Base-by-base conservation (phyloP, 768 basidiomycete genomes). In the Inosperma sp. region DNA sequence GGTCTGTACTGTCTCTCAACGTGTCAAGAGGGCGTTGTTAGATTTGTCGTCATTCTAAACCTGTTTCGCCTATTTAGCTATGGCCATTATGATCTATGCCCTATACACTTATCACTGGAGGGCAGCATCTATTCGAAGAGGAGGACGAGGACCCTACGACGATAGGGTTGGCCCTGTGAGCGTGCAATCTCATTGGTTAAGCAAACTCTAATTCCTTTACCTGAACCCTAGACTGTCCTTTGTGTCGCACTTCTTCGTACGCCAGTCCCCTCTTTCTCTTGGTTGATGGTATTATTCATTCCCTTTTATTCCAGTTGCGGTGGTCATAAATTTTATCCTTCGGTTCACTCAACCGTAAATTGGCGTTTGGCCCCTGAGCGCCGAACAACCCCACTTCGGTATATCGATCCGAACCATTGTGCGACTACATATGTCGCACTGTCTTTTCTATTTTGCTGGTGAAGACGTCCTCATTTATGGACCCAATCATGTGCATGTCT, bases 31-130 rank as follows among this genome's bases (percentile, higher is more conserved):
- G 34, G 34, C 19, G 34, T 36, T 36, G 9, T n/a, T 19, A 5
- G 29, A 50, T n/a, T 25, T 37, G 8, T 40, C 26, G n/a, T 33
- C 47, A 34, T 21, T 17, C 39, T 41, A 21, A 50, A 13, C 4
- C 13, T 33, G 13, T 37, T 34, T 7, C 12, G 30, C 27, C 42
- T 31, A 7, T 22, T 12, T 60, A 95, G 95, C 95, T 30, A 89
- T 98, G 83, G 90, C 82, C 17, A 93, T 98, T 53, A 98, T 99
- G 96, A 65, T 90, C 8, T 99, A 99, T 67, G 95, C 96, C 2
- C 70, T 99, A 12, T 86, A 87, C 59, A 92, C 93, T 34, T 99
- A 93, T 65, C 95, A 98, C 65, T 95, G 93, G 91, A 82, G 96
- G 56, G 96, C 95, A 6, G 81, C 83, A 22, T 88, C 93, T 21